phyloP scores from a whole-genome alignment of 768 basidiomycete genomes.

The Inosperma sp. region DNA sequence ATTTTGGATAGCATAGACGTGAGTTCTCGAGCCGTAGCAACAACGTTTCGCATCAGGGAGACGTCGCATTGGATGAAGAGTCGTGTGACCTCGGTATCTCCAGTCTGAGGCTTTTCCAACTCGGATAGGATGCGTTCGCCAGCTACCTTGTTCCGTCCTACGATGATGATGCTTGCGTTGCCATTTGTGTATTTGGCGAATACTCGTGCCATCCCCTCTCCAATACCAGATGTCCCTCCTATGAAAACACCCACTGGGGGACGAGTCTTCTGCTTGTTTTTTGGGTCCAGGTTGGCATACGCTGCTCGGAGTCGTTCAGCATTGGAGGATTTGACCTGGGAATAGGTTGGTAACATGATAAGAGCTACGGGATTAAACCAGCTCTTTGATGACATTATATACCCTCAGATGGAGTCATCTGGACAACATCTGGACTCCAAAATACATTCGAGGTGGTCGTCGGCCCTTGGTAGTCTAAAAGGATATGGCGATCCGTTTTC shows the following conservation, averaged over 20 bases:
- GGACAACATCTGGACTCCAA: too few species aligned
- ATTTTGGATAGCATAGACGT: conserved; percentile 36
- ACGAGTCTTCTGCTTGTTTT: conserved; percentile 5
- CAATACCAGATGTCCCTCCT: conserved; percentile 47
- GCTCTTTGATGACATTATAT: too few species aligned
- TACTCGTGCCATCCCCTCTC: conserved; percentile 42
- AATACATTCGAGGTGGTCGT: too few species aligned
- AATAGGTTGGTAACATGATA: too few species aligned
- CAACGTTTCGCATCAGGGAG: conserved; percentile 48
- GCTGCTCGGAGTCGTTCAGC: too few species aligned
- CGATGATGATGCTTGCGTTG: conserved; percentile 48
- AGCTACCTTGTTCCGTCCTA: conserved; percentile 47
- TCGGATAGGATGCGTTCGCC: conserved; percentile 43
- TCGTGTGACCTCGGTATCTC: conserved; percentile 20
- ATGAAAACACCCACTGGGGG: conserved; percentile 37
- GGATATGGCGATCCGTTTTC: too few species aligned
- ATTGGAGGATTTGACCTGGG: too few species aligned
- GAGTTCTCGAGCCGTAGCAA: conserved; percentile 28
- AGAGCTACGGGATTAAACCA: too few species aligned
- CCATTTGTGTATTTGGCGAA: conserved; percentile 47
- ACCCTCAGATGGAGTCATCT: too few species aligned
- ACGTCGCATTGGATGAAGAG: conserved; percentile 54
- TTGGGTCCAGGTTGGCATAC: not conserved
- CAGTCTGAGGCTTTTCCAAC: conserved; percentile 30
- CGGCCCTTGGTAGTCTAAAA: too few species aligned